Conservation (phyloP, 768 basidiomycete species). For the Podaxis rugospora region DNA sequence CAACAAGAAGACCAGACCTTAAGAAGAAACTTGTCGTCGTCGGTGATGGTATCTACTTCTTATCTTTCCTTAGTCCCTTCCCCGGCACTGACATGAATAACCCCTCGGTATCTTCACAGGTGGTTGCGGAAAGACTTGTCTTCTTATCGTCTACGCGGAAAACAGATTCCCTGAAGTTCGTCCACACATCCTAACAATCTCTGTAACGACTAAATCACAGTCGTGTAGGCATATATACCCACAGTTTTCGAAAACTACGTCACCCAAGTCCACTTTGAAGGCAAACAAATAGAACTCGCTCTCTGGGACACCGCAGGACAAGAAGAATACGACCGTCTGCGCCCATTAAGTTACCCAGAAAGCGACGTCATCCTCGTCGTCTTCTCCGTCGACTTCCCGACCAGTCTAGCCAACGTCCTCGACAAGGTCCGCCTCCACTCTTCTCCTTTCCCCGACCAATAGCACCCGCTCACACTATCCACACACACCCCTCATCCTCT, state of each 20-base stretch:
- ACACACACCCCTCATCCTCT: neutral
- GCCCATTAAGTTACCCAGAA: conserved; percentile 84
- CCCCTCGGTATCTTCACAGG: conserved; percentile 34
- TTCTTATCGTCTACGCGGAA: conserved; percentile 94
- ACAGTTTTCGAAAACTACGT: conserved; percentile 96
- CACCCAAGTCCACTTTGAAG: conserved; percentile 80
- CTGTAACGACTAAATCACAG: neutral
- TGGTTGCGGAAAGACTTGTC: conserved; percentile 91
- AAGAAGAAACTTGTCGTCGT: conserved; percentile 89
- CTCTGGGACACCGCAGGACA: conserved; percentile 98
- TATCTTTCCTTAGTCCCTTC: neutral
- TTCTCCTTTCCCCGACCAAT: neutral
- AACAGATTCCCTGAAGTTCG: conserved; percentile 93
- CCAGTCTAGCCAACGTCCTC: conserved; percentile 84
- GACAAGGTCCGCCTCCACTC: conserved; percentile 60
- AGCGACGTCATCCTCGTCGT: conserved; percentile 91
- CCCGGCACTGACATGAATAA: conserved; percentile 20
- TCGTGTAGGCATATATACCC: conserved; percentile 81
- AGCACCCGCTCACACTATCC: neutral
- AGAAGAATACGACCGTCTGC: conserved; percentile 91
- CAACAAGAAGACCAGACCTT: conserved; percentile 58
- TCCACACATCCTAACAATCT: neutral
- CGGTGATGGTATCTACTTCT: conserved; percentile 57
- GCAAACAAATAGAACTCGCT: conserved; percentile 91
- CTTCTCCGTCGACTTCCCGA: conserved; percentile 91